Conservation (phyloP, 2,329 filamentous ascomycete species). For the Aureobasidium namibiae region DNA sequence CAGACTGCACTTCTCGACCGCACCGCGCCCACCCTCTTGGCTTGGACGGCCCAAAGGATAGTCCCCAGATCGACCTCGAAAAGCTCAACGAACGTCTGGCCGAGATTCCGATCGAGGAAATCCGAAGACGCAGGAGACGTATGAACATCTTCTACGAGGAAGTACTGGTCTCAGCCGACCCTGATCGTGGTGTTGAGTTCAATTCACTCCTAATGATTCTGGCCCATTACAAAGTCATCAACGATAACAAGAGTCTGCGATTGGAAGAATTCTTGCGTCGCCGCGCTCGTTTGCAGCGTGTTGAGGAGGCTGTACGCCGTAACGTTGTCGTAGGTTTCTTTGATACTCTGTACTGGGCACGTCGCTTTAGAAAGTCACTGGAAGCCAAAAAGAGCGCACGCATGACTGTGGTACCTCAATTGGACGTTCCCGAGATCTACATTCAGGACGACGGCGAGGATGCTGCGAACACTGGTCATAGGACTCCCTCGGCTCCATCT, state of each 20-base stretch:
- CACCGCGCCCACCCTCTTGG: constrained; percentile 43
- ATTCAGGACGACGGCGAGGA: constrained; percentile 65
- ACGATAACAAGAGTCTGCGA: constrained; percentile 81
- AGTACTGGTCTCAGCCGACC: constrained; percentile 86
- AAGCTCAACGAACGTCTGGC: constrained; percentile 66
- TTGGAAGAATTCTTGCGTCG: constrained; percentile 92
- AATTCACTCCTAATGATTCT: constrained; percentile 89
- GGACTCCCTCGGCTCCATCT: constrained; percentile 20
- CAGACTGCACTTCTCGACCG: constrained; percentile 59
- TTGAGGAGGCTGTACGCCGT: constrained; percentile 87
- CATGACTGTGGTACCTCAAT: constrained; percentile 66
- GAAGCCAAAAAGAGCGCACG: constrained; percentile 63
- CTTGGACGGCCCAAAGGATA: constrained; percentile 28
- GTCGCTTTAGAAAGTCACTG: constrained; percentile 68
- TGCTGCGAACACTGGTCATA: constrained; percentile 13
- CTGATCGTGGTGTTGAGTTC: constrained; percentile 82
- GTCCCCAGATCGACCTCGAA: constrained; percentile 55
- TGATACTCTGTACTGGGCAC: constrained; percentile 82
- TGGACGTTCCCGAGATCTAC: constrained; percentile 71
- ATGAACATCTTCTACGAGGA: constrained; percentile 98
- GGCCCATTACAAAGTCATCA: constrained; percentile 98
- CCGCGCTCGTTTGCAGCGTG: constrained; percentile 79
- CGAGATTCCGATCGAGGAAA: constrained; percentile 64
- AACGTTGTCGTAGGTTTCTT: constrained; percentile 92
- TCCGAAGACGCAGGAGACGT: constrained; percentile 64